Percentiles rank a stretch among this genome's conserved stretches.
phyloP scores from a whole-genome alignment of 495 filamentous ascomycete species.

The Annulohypoxylon bovei region DNA sequence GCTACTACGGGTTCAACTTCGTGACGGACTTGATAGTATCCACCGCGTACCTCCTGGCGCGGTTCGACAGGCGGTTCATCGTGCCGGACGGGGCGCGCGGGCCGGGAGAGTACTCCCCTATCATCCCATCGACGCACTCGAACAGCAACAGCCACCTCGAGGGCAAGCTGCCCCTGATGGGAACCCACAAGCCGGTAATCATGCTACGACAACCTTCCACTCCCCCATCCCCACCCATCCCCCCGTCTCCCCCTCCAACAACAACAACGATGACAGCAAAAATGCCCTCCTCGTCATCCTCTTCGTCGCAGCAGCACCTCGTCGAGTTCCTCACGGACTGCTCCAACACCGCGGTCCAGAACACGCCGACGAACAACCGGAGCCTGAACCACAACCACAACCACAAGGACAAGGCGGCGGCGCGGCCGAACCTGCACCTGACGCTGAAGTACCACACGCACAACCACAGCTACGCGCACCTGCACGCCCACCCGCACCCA shows the following conservation, averaged over 20 bases:
- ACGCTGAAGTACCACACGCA: conserved; percentile 1
- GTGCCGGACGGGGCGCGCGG: conserved; percentile 64
- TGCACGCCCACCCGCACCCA: background rate
- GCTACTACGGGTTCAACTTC: conserved; percentile 86
- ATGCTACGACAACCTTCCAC: background rate
- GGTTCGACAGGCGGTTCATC: conserved; percentile 79
- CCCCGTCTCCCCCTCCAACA: background rate
- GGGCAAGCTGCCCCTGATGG: conserved; percentile 23
- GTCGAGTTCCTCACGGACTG: conserved; percentile 4
- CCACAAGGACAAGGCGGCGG: background rate
- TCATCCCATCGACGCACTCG: conserved; percentile 13
- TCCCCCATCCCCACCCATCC: background rate
- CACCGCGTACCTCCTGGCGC: conserved; percentile 66
- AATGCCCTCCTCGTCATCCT: conserved; percentile 6
- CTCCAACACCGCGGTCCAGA: conserved; percentile 25
- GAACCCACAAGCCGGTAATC: background rate
- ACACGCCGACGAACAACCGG: conserved; percentile 12
- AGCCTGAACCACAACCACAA: conserved; percentile 16
- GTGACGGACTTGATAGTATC: conserved; percentile 76
- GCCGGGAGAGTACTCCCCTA: conserved; percentile 51
- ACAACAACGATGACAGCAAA: background rate
- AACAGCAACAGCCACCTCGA: conserved; percentile 17
- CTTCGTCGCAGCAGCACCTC: background rate
- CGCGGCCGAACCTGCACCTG: background rate
- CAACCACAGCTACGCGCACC: background rate